Evolutionary conservation across 352 stramenopile species (phyloP).

Genomic region (Globisporangium cystogenes): DNA sequence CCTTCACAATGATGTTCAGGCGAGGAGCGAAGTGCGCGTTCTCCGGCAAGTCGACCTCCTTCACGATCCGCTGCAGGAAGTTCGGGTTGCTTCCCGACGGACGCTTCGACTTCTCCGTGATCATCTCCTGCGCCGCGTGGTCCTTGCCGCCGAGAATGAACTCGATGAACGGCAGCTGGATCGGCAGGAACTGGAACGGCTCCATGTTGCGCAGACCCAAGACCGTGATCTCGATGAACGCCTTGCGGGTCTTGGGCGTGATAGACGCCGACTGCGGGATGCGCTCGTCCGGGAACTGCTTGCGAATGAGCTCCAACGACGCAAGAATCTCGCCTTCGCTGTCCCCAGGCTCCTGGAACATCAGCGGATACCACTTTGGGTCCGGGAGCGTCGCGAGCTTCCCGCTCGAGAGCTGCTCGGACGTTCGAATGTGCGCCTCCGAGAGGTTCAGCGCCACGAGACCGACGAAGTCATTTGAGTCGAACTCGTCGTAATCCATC

Average conservation of each 20-base stretch:
- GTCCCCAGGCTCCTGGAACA: constrained; percentile 72
- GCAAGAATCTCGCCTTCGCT: constrained; percentile 79
- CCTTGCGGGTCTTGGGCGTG: constrained; percentile 56
- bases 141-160: constrained; percentile 86
- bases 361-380: constrained; percentile 71
- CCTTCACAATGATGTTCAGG: constrained; percentile 88
- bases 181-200: constrained; percentile 86
- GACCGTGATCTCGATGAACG: constrained; percentile 82
- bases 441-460: constrained; percentile 56
- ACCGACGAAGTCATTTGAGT: constrained; percentile 65
- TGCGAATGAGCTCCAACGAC: constrained; percentile 67
- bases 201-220: constrained; percentile 83
- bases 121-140: constrained; percentile 75
- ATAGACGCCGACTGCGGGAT: constrained; percentile 51
- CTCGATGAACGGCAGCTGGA: constrained; percentile 84
- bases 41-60: constrained; percentile 81
- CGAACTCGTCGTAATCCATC: constrained; percentile 80
- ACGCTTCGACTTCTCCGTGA: constrained; percentile 82
- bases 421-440: constrained; percentile 64
- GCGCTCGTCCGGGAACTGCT: constrained; percentile 61
- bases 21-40: constrained; percentile 86
- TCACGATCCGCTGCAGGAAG: constrained; percentile 87
- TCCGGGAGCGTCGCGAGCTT: constrained; percentile 43
- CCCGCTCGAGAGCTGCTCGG: constrained; percentile 40
- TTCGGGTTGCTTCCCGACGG: constrained; percentile 84